Percentiles rank a stretch among this genome's conserved stretches.
Conservation (phyloP, 176 grass and related monocot species). For the Eremochloa ophiuroides region DNA sequence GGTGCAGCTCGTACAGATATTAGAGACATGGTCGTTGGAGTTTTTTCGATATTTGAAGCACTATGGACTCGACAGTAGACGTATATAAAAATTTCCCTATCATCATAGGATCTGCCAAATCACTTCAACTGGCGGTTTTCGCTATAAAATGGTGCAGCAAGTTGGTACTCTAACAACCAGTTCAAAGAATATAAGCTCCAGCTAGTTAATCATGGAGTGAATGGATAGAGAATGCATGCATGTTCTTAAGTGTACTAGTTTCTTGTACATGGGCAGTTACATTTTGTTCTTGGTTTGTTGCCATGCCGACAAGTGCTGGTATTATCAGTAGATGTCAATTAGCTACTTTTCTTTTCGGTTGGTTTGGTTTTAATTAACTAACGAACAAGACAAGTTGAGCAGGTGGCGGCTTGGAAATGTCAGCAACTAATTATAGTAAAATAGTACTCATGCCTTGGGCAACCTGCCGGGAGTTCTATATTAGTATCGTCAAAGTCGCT, state of each 20-base stretch:
- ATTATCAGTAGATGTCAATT: not conserved
- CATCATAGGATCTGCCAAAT: constrained; percentile 1
- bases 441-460: not conserved
- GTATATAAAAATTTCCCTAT: not conserved
- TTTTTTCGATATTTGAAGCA: not conserved
- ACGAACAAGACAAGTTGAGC: constrained; percentile 9
- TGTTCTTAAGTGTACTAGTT: not conserved
- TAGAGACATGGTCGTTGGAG: not conserved
- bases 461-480: not conserved
- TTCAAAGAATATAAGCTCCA: not conserved
- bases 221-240: not conserved
- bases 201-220: not conserved
- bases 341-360: not conserved
- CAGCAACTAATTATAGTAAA: not conserved
- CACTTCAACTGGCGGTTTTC: not conserved
- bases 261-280: not conserved
- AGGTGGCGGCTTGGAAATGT: constrained; percentile 1
- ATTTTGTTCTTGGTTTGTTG: not conserved
- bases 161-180: not conserved
- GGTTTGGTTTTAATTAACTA: not conserved
- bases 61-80: not conserved
- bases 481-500: not conserved
- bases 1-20: not conserved
- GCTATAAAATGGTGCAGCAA: not conserved
- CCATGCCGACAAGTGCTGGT: not conserved